Base-by-base conservation (phyloP, 257 asterid genomes). In the Gentiana dahurica region DNA sequence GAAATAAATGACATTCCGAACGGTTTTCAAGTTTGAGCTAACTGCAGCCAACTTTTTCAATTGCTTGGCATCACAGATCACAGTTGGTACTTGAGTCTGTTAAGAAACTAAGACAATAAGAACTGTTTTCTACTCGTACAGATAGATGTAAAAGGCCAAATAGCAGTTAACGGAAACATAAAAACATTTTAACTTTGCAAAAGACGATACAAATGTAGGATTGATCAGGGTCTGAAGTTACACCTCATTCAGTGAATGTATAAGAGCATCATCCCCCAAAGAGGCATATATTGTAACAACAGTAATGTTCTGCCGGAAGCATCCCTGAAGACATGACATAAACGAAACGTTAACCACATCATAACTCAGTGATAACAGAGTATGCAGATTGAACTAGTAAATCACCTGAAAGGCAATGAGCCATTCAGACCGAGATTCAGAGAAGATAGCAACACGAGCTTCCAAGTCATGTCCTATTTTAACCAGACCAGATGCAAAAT, bases 371-470 rank as follows among this genome's bases (percentile, higher is more conserved):
- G 34, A 34, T 59, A 12, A 41, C 1, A 36, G 13, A 13, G 62
- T 5, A 11, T 13, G 11, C 46, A 39, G 55, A 35, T 51, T 10
- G 13, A 36, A 51, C 34, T n/a, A 33, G 11, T 11, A 9, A 4
- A 37, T 46, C 68, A 89, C 97, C 80, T 86, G 86, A 68, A 89
- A 80, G 38, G 94, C 92, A 38, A 89, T 78, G 43, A 84, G 60
- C 97, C 97, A 89, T 77, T 86, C 94, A 12, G 97, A 78, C 35
- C 85, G 81, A 50, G 89, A 76, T 54, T 89, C 97, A 59, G 97
- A 65, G 41, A 81, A 89, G 57, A 89, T 89, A 65, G 97, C 97
- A 70, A 79, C 87, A 33, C 90, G 94, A 43, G 89, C 79, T 49
- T 84, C 86, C 53, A 81, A 69, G 57, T 89, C 85, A 61, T 89